Base-by-base conservation (phyloP, 2,329 filamentous ascomycete species). In the Aschersonia sp. region DNA sequence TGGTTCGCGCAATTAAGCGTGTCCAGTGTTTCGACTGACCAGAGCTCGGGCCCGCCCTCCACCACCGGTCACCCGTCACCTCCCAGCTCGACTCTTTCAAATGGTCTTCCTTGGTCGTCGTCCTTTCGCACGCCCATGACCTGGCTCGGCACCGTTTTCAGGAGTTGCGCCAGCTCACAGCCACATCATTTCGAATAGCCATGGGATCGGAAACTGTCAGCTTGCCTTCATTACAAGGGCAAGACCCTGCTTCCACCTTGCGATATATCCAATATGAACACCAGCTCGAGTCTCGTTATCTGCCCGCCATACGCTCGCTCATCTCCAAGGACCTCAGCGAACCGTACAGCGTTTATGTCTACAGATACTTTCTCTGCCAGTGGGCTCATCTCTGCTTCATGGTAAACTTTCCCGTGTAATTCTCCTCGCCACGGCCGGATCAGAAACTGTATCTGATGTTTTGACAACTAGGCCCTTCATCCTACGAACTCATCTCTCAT, bases 281-380 rank as follows among this genome's bases (percentile, higher is more conserved):
- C 59, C 62, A 63, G 8, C 67, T 81, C 22, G 79, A 83, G 57
- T 66, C 71, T 42, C 63, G 76, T 61, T 76, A 92, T 61, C 79
- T 98, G 41, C 81, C 88, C 37, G 81, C 87, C 41, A 95, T 98
- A 65, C 82, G 90, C 48, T 82, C 89, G 49, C 70, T 98, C 60
- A 98, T 98, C 59, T 92, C 89, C 43, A 94, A 90, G 59, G 92
- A 97, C 62, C 75, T 98, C 45, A 97, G 90, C 56, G 92, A 98
- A 65, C 92, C 92, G 1, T 98, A 98, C 65, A 97, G 90, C 67
- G 97, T 98, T 62, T 98, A 98, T 69, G 92, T 98, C 49, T 98
- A 97, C 65, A 81, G 92, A 32, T 98, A 98, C 64, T 98, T 98
- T 58, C 71, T 98, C 14, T 95, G 94, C 61, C 88, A 97, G 75